Evolutionary conservation across 352 stramenopile genomes (phyloP), one percentile per base, ranked within the genome.

Genomic region (Globisporangium echinulatum): DNA sequence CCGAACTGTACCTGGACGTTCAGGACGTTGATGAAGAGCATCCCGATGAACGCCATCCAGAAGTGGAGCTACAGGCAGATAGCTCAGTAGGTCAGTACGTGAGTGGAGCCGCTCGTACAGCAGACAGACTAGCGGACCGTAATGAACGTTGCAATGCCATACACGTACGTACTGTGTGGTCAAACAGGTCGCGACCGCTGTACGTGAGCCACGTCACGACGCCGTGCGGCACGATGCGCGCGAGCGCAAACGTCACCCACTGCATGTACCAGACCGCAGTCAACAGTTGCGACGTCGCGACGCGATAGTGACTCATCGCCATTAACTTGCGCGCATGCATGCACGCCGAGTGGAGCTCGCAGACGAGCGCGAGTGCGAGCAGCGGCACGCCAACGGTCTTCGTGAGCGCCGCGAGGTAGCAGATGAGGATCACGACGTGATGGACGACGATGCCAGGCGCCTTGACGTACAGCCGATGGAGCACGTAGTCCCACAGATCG

Each of bases 291-390:
- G 75, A 86, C 13, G 59, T 43, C 8, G 17, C 42, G 15, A 74
- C 57, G 8, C 70, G 65, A 64, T 72, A 84, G 38, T 68, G 70
- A 57, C 72, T 86, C 78, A 92, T 92, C 15, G 70, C 62, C 68
- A 92, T 66, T 17, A 92, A 70, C 69, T 90, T 92, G 47, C 82
- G 76, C 54, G 76, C 56, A 53, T 92, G 82, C 82, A 92, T 88
- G 66, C 78, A 83, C 3, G 79, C 71, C 40, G 82, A 92, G 66
- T 92, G 82, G n/a, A 92, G 59, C 57, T 92, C 82, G 44, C 82
- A 92, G 8, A 87, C 59, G 47, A 92, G 70, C 11, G 82, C 82
- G 11, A 92, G 63, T 15, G 78, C 86, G 36, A 92, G 75, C 54
- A 92, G 66, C 42, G 82, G 80, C 48, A 92, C 77, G 40, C 82